These are phyloP conservation scores for Phytophthora chlamydospora DNA, from an alignment of 352 stramenopile species.

Conservation along the genomic window DNA sequence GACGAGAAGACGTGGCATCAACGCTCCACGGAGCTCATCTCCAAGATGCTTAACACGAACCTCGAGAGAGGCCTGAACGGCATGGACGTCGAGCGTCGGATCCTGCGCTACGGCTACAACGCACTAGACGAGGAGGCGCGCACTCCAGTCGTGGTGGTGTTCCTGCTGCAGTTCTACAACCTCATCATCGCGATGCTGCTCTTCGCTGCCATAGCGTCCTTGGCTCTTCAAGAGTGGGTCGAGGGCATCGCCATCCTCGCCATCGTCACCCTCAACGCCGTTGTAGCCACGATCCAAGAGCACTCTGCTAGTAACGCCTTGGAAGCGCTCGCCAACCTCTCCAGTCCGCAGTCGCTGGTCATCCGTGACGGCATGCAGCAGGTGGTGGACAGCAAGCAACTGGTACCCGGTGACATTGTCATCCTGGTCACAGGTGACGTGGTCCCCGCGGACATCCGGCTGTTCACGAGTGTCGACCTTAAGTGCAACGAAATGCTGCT, in stretches of 20 bases:
- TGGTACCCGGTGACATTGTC: conserved; percentile 88
- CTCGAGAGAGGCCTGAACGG: conserved; percentile 51
- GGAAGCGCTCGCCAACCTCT: conserved; percentile 62
- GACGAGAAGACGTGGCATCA: conserved; percentile 64
- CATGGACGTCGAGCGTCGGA: conserved; percentile 46
- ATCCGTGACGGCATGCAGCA: conserved; percentile 67
- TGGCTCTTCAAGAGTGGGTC: conserved; percentile 67
- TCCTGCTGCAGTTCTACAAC: conserved; percentile 84
- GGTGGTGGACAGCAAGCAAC: conserved; percentile 66
- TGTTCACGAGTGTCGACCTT: conserved; percentile 86
- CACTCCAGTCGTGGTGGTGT: conserved; percentile 65
- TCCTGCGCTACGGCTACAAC: conserved; percentile 60
- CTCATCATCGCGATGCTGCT: conserved; percentile 76
- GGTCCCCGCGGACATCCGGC: conserved; percentile 90
- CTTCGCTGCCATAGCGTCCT: conserved; percentile 57
- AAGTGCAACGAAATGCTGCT: conserved; percentile 95
- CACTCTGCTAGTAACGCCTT: conserved; percentile 68
- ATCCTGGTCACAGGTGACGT: conserved; percentile 93
- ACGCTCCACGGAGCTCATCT: conserved; percentile 48
- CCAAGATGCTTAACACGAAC: conserved; percentile 60
- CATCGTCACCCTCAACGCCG: conserved; percentile 69
- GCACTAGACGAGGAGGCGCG: conserved; percentile 66
- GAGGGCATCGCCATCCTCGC: conserved; percentile 76
- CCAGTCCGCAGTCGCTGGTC: conserved; percentile 68
- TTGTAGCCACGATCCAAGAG: conserved; percentile 69